Conservation (phyloP, 345 rosid genomes). For the Geranium rotundifolium region DNA sequence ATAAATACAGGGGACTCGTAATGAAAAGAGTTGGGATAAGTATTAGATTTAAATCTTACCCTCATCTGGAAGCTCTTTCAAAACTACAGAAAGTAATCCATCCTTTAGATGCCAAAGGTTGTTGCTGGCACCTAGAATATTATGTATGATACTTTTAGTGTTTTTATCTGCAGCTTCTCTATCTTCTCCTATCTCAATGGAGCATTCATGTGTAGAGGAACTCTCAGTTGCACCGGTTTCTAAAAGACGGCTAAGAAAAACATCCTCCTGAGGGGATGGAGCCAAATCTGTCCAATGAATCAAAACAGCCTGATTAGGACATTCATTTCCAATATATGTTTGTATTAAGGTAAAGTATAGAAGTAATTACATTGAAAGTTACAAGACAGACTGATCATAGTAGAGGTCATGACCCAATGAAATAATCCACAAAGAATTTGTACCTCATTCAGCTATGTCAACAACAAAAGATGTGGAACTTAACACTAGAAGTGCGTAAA, state of each 20-base stretch:
- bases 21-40: constrained; percentile 1
- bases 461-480: neutral
- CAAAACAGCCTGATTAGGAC: constrained; percentile 14
- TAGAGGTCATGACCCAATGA: neutral
- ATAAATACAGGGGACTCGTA: constrained; percentile 12
- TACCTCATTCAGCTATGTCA: neutral
- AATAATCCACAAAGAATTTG: neutral
- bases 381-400: neutral
- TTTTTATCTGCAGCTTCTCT: constrained; percentile 27
- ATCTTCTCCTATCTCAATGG: constrained; percentile 32
- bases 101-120: constrained; percentile 54
- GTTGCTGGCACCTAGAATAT: constrained; percentile 43
- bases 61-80: constrained; percentile 34
- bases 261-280: constrained; percentile 34
- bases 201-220: constrained; percentile 41
- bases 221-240: constrained; percentile 89
- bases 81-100: constrained; percentile 38
- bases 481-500: no score
- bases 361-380: neutral
- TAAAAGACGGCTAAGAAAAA: constrained; percentile 55
- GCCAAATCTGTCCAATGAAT: constrained; percentile 37
- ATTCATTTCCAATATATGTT: neutral
- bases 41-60: constrained; percentile 18
- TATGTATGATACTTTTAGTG: constrained; percentile 31
- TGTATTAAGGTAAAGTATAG: neutral